phyloP scores from a whole-genome alignment of 176 grass and related monocot species.

The Cymbopogon citratus region DNA sequence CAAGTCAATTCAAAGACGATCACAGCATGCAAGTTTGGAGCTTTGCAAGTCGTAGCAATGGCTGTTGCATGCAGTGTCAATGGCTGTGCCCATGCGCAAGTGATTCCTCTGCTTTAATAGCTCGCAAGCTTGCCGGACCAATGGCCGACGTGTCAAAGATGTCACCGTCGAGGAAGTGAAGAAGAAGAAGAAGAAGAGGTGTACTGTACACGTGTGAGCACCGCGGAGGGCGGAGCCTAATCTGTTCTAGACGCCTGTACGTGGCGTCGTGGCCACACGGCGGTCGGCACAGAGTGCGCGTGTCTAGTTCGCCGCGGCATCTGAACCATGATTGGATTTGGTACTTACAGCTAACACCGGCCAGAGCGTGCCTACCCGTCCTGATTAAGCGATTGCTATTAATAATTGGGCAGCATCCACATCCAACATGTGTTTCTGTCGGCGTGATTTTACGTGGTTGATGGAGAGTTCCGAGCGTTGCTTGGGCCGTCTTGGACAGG shows the following conservation, averaged over 20 bases:
- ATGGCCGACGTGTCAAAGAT: neutral
- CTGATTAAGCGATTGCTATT: neutral
- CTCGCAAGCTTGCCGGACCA: neutral
- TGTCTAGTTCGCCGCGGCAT: neutral
- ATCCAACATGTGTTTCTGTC: neutral
- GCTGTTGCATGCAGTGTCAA: neutral
- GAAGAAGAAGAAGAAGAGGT: neutral
- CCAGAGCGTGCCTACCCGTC: neutral
- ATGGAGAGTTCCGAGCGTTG: no score
- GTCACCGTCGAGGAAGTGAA: neutral
- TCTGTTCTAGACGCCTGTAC: neutral
- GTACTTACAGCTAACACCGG: neutral
- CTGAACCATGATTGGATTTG: neutral
- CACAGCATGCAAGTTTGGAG: no score
- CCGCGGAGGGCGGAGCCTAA: neutral
- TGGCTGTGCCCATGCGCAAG: neutral
- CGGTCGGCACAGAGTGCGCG: neutral
- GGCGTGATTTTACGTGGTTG: neutral
- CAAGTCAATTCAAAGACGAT: neutral
- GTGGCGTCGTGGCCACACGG: neutral
- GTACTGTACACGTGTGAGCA: neutral
- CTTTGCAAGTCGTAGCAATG: neutral
- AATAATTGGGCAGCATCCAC: neutral
- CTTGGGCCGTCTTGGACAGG: neutral
- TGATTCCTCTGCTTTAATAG: neutral